Conservation (phyloP, 495 filamentous ascomycete genomes). For the Penicillium crystallinum region DNA sequence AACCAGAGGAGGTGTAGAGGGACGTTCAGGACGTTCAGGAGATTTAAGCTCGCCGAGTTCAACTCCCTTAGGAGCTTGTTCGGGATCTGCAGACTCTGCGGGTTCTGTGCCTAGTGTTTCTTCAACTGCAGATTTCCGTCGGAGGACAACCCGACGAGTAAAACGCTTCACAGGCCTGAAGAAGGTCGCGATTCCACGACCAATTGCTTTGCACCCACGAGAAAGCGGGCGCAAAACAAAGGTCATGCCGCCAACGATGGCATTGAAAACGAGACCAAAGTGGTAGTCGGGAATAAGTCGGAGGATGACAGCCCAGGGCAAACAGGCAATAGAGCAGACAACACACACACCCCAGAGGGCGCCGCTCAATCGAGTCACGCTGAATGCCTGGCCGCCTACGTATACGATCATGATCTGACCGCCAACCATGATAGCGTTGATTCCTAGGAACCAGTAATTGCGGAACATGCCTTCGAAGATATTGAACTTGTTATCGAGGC, state of each 20-base stretch:
- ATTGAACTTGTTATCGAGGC: constrained; percentile 83
- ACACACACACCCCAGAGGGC: constrained; percentile 75
- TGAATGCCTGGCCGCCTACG: constrained; percentile 68
- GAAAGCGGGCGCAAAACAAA: constrained; percentile 29
- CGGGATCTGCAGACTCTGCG: neutral
- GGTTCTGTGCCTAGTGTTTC: neutral
- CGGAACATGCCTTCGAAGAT: constrained; percentile 75
- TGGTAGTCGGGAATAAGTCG: constrained; percentile 61
- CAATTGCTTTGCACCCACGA: constrained; percentile 17
- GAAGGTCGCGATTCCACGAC: constrained; percentile 11
- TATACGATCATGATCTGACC: constrained; percentile 79
- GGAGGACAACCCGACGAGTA: constrained; percentile 13
- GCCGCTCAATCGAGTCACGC: constrained; percentile 60
- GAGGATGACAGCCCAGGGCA: constrained; percentile 68
- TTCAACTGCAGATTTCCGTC: neutral
- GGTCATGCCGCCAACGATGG: constrained; percentile 17
- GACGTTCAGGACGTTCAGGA: constrained; percentile 20
- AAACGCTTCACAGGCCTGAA: constrained; percentile 24
- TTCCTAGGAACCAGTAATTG: constrained; percentile 80
- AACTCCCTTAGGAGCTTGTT: constrained; percentile 8
- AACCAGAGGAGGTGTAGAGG: constrained; percentile 16
- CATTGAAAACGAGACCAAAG: constrained; percentile 41
- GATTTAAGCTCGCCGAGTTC: constrained; percentile 10
- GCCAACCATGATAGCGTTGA: constrained; percentile 73
- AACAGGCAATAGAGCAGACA: constrained; percentile 63